A percentile compares a stretch with the other conserved stretches of the same genome.
Conservation (phyloP, 2,329 filamentous ascomycete species). For the Fonsecaea pugnacius region DNA sequence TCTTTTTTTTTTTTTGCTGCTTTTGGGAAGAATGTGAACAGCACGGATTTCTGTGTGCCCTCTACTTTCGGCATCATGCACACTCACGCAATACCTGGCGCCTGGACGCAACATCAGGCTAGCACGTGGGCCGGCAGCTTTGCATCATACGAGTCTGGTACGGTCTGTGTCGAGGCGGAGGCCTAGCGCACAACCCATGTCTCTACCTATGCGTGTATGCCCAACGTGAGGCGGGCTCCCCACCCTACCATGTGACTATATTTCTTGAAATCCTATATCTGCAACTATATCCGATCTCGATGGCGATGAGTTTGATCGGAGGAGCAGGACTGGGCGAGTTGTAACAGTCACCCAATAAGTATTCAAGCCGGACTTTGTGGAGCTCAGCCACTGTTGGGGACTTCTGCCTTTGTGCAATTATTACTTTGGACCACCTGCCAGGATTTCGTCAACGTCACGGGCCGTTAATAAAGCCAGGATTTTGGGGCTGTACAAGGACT, state of each 20-base stretch:
- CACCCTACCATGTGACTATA: conserved; percentile 9
- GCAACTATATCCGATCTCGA: conserved; percentile 6
- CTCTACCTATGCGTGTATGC: conserved; percentile 27
- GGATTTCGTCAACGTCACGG: not conserved
- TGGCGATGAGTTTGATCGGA: not conserved
- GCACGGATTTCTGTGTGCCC: not conserved
- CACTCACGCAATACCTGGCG: not conserved
- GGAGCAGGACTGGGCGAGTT: not conserved
- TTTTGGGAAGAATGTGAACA: not conserved
- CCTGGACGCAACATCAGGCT: conserved; percentile 2
- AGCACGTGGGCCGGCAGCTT: conserved; percentile 20
- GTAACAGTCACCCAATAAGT: not conserved
- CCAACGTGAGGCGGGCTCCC: conserved; percentile 32
- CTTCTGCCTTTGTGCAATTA: not conserved
- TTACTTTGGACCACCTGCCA: not conserved
- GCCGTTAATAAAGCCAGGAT: not conserved
- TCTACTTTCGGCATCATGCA: conserved; percentile 8
- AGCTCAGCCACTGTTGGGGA: not conserved
- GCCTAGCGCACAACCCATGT: conserved; percentile 15
- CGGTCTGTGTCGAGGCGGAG: not conserved
- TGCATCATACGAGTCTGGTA: conserved; percentile 7
- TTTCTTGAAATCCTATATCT: not conserved
- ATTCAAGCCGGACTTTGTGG: not conserved
- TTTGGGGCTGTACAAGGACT: conserved; percentile 14
- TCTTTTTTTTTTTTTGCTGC: no score